Evolutionary conservation across 2,329 filamentous ascomycete genomes (phyloP), one percentile per base, ranked within the genome.

Genomic region (Fusarium concolor): DNA sequence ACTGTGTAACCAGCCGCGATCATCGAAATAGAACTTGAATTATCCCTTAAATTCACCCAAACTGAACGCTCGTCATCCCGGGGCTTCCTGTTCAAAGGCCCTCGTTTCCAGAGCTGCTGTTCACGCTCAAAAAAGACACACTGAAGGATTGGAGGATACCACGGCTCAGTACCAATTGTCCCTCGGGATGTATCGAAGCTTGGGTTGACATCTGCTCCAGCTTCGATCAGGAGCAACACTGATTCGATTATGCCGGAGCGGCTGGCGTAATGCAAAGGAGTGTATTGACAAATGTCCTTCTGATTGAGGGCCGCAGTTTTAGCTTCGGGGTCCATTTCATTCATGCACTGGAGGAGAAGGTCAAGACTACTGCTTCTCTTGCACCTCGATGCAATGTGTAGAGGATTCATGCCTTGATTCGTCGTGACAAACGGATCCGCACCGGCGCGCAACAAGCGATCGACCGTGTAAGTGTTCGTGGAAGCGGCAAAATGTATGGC

Each of bases 401-500:
- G 35, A 14, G 18, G 33, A 39, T 71, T 71, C 45, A 56, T 60
- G 9, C 50, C 59, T 28, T 71, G 54, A 6, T 41, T 29, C 6
- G 66, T 70, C 2, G 37, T 29, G 11, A 26, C 52, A 33, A 71
- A 71, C 2, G 66, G 62, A 37, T 71, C 60, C 20, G 62, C 68
- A 1, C 66, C 63, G 6, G 38, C 66, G 9, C 28, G 37, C 6
- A 67, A 35, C 49, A 71, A 45, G 12, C 49, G 31, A 20, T 53
- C 39, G 11, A 70, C 56, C 5, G 37, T 31, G 39, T 47, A 54
- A 15, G 59, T 43, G 15, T 43, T 20, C 2, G 46, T 33, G 3
- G 69, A 71, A 20, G 68, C 66, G 11, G 69, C 68, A 15, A 68
- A 62, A 33, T 71, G 69, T 18, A 71, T 56, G n/a, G 66, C 52